phyloP scores from a whole-genome alignment of 129 eudicot species.

The Mikania micrantha region DNA sequence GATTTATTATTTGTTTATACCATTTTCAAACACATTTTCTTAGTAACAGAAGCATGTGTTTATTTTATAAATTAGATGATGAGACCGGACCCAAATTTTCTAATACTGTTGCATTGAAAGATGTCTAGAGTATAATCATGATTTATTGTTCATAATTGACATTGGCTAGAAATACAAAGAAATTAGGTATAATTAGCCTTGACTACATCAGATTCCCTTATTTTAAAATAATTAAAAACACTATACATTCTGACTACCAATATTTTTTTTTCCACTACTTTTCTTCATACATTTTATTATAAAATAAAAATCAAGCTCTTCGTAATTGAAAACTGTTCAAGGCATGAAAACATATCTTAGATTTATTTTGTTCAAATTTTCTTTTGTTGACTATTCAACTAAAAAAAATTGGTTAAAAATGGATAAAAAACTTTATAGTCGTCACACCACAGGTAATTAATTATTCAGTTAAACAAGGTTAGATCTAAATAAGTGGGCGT shows the following conservation, averaged over 20 bases:
- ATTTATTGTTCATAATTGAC: conserved; percentile 20
- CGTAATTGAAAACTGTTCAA: background rate
- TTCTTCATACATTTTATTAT: background rate
- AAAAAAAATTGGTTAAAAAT: no score
- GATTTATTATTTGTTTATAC: conserved; percentile 3
- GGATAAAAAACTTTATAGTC: no score
- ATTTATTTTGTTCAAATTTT: no score
- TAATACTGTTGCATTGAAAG: background rate
- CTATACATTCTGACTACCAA: background rate
- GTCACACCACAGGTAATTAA: no score
- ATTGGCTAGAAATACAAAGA: conserved; percentile 32
- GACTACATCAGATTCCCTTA: background rate
- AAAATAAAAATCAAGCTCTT: no score
- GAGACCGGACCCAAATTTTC: background rate
- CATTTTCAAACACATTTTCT: conserved; percentile 6
- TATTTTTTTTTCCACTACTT: background rate
- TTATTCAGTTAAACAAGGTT: background rate
- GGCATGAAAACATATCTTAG: no score
- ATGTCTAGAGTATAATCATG: no score
- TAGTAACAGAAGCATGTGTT: background rate
- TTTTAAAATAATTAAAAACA: background rate
- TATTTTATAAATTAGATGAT: background rate
- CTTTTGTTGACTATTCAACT: background rate
- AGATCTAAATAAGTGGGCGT: background rate
- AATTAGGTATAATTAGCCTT: conserved; percentile 13